Base-by-base conservation (phyloP, 768 basidiomycete species). In the Boletus insuetus region DNA sequence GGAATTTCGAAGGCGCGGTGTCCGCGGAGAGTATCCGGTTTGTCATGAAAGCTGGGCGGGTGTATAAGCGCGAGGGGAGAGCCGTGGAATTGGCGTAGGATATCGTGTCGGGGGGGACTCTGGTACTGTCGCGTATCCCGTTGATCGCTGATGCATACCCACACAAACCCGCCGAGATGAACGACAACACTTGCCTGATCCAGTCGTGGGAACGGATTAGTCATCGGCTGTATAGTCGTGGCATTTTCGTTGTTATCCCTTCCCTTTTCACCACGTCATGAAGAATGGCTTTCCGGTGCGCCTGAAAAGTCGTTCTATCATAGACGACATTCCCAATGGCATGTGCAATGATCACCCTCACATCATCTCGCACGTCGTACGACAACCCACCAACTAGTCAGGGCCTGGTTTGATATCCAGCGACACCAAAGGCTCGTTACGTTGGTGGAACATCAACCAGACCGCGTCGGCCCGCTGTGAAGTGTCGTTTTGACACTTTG, bases 401-500 rank as follows among this genome's bases (percentile, higher is more conserved):
- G 85, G 85, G 80, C 77, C 57, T 73, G 74, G 76, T 75, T 68
- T 60, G 66, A 38, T 63, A 39, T 38, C 29, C 29, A 24, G 24
- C 24, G 24, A 82, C 73, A 73, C 72, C 76, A 65, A 73, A 79
- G 77, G 79, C 75, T 80, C 85, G 85, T 86, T 86, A 86, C 84
- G 84, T 81, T 82, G 74, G 78, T 86, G 85, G 84, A 81, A 86
- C 58, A 86, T 73, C 57, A 56, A 83, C 56, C 58, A 64, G 70
- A 64, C 71, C 55, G 63, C 63, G 59, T 63, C 58, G 66, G 69
- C 69, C 70, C 76, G 79, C 85, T 77, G 72, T 63, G 56, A 55
- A 64, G 69, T 72, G 67, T 79, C 82, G 85, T 86, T 78, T 80
- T 86, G 84, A 75, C 68, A 73, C 61, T 58, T 69, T 63, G 72